phyloP scores from a whole-genome alignment of 2,329 filamentous ascomycete genomes.

The Venturia carpophila region DNA sequence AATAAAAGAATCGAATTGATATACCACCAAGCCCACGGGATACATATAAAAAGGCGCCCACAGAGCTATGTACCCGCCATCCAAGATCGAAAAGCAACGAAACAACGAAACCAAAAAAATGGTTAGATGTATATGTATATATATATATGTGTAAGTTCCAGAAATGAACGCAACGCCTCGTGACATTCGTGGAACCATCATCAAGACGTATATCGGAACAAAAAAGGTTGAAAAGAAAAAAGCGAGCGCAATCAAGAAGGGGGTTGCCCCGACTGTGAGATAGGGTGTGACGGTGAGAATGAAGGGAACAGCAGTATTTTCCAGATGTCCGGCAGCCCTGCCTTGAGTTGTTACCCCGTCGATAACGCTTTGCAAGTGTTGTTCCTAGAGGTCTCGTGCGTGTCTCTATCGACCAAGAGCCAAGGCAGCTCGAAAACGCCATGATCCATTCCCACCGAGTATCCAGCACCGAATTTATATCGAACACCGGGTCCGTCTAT shows the following conservation, averaged over 20 bases:
- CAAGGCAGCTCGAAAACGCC: neutral
- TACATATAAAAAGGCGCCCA: neutral
- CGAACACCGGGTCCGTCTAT: constrained; percentile 18
- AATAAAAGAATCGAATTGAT: neutral
- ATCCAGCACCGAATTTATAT: constrained; percentile 4
- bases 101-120: neutral
- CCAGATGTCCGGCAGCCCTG: neutral
- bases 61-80: neutral
- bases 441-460: neutral
- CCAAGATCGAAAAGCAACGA: neutral
- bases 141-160: neutral
- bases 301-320: neutral
- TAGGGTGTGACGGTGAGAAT: constrained; percentile 1
- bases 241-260: neutral
- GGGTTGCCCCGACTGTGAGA: neutral
- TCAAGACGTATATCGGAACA: neutral
- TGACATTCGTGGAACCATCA: constrained; percentile 7
- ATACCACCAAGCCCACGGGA: neutral
- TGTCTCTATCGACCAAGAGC: no score
- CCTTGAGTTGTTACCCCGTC: neutral
- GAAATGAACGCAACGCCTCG: constrained; percentile 7
- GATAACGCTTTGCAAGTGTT: no score
- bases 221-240: neutral
- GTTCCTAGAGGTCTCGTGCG: no score
- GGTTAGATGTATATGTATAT: neutral